phyloP scores from a whole-genome alignment of 1,284 basidiomycete species.

The Pascua sp. region DNA sequence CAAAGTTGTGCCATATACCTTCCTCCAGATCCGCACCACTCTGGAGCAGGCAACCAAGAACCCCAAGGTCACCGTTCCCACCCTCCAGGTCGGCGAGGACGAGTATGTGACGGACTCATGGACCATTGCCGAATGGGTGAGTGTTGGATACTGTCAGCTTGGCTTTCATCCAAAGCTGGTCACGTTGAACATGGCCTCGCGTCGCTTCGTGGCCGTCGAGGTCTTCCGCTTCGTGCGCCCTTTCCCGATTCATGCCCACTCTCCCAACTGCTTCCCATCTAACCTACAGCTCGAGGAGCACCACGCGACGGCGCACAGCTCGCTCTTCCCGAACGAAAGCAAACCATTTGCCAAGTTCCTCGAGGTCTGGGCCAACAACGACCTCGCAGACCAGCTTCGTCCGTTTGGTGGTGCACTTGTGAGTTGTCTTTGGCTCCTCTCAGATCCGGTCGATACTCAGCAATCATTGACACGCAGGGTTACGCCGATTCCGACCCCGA shows the following conservation, averaged over 20 bases:
- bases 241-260: no score
- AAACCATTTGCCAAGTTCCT: no score
- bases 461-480: no score
- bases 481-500: no score
- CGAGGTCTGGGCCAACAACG: no score
- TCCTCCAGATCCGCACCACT: slow-evolving; percentile 26
- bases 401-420: no score
- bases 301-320: slow-evolving; percentile 21
- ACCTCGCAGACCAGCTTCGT: no score
- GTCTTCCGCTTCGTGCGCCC: slow-evolving; percentile 10
- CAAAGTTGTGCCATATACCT: slow-evolving; percentile 11
- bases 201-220: not conserved
- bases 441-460: no score
- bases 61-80: slow-evolving; percentile 27
- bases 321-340: slow-evolving; percentile 22
- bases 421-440: no score
- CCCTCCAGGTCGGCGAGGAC: slow-evolving; percentile 21
- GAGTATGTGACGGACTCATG: slow-evolving; percentile 28
- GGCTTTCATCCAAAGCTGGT: no score
- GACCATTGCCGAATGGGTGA: slow-evolving; percentile 30
- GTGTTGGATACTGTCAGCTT: not conserved
- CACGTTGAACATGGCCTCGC: no score
- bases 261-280: no score
- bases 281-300: slow-evolving; percentile 25
- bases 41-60: slow-evolving; percentile 24